Percentiles rank a stretch among this genome's conserved stretches.
Evolutionary conservation across 208 protist species (phyloP).

Genomic region (Porcisia hertigi): DNA sequence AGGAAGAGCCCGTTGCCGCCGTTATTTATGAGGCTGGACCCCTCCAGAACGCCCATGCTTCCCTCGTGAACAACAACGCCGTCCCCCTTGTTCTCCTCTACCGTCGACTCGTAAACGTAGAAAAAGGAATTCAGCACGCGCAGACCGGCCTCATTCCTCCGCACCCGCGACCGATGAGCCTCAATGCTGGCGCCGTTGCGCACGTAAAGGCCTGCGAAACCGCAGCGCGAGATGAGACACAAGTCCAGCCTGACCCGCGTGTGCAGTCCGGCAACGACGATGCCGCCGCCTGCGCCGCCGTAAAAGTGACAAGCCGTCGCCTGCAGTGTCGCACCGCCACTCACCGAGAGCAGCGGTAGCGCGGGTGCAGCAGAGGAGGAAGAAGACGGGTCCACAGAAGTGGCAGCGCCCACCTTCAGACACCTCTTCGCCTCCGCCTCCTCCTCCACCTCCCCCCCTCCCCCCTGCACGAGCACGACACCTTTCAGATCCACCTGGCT

Average conservation of each 20-base stretch:
- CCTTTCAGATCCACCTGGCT: constrained; percentile 42
- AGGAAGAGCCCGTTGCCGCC: constrained; percentile 66
- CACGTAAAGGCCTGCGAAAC: constrained; percentile 54
- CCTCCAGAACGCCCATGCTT: constrained; percentile 35
- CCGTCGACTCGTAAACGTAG: constrained; percentile 37
- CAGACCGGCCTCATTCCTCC: constrained; percentile 54
- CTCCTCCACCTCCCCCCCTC: not conserved
- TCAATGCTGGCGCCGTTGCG: constrained; percentile 34
- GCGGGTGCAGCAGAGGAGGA: constrained; percentile 12
- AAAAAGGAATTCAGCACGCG: constrained; percentile 28
- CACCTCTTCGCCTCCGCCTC: not conserved
- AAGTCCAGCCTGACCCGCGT: constrained; percentile 45
- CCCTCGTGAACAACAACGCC: constrained; percentile 59
- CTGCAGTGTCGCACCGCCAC: constrained; percentile 35
- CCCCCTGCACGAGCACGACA: constrained; percentile 52
- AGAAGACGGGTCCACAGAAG: not conserved
- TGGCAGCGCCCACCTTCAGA: not conserved
- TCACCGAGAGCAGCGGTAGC: constrained; percentile 39
- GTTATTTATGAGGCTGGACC: constrained; percentile 50
- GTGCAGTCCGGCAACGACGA: constrained; percentile 33
- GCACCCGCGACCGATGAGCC: constrained; percentile 45
- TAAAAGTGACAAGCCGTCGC: constrained; percentile 74
- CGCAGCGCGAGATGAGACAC: constrained; percentile 57
- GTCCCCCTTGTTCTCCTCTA: constrained; percentile 51
- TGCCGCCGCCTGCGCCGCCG: constrained; percentile 42